Evolutionary conservation across 2,329 filamentous ascomycete genomes (phyloP).

Genomic region (Chlorencoelia australis): DNA sequence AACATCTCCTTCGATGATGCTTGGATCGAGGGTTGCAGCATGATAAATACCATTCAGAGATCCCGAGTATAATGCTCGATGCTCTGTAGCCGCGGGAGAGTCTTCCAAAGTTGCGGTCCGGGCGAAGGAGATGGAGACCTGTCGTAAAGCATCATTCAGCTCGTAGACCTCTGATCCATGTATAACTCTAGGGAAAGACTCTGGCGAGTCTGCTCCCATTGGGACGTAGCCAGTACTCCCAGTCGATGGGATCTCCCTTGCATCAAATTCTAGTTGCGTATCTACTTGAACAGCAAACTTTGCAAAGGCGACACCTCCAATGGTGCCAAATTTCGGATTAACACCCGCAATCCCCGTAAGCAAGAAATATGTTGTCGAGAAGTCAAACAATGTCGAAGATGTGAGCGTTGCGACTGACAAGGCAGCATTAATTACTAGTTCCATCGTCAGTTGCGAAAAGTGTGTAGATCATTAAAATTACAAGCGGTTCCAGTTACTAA

Average conservation of each 20-base stretch:
- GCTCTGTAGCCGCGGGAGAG: constrained; percentile 36
- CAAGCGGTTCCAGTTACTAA: neutral
- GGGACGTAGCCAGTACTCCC: constrained; percentile 61
- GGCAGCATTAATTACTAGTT: constrained; percentile 67
- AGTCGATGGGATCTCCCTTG: constrained; percentile 54
- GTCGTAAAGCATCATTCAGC: constrained; percentile 48
- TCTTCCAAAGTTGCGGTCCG: constrained; percentile 42
- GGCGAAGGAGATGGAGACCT: constrained; percentile 42
- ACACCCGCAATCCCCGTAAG: constrained; percentile 65
- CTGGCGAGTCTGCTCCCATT: constrained; percentile 45
- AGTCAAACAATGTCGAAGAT: constrained; percentile 51
- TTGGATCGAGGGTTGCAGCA: constrained; percentile 38
- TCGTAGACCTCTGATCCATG: constrained; percentile 66
- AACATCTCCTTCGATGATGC: constrained; percentile 53
- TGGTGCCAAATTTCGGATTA: constrained; percentile 56
- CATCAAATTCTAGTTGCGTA: constrained; percentile 66
- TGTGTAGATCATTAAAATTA: no score
- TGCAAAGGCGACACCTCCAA: constrained; percentile 56
- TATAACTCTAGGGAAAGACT: constrained; percentile 45
- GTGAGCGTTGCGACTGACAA: constrained; percentile 52
- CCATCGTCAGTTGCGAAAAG: constrained; percentile 19
- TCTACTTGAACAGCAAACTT: constrained; percentile 65
- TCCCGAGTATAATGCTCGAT: constrained; percentile 43
- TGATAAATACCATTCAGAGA: constrained; percentile 33
- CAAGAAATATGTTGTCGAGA: constrained; percentile 60